Percentiles rank a stretch among this genome's conserved stretches.
Evolutionary conservation across 768 basidiomycete species (phyloP).

Genomic region (Piloderma croceum): DNA sequence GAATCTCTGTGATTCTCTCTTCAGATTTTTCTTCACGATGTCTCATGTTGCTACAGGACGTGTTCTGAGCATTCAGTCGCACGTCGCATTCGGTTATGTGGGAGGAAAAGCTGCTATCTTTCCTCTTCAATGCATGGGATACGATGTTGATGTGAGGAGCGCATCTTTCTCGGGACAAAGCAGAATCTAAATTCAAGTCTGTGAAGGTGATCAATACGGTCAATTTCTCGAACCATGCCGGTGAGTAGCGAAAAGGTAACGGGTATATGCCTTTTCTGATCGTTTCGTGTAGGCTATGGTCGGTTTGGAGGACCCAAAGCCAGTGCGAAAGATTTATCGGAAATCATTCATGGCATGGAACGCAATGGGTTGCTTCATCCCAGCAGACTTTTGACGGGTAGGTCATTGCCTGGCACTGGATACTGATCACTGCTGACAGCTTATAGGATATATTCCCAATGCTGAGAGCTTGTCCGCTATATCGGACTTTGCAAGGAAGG

Average conservation of each 20-base stretch:
- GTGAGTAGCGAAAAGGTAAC: slow-evolving; percentile 34
- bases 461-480: slow-evolving; percentile 73
- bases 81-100: slow-evolving; percentile 91
- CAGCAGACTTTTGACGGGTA: slow-evolving; percentile 75
- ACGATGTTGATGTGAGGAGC: slow-evolving; percentile 88
- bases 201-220: slow-evolving; percentile 81
- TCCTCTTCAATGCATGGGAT: slow-evolving; percentile 81
- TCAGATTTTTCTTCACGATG: too few species aligned
- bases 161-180: too few species aligned
- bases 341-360: slow-evolving; percentile 70
- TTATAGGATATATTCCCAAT: slow-evolving; percentile 78
- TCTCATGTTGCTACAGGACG: slow-evolving; percentile 44
- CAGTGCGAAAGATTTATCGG: slow-evolving; percentile 66
- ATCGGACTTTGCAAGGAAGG: slow-evolving; percentile 50
- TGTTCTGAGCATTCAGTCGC: slow-evolving; percentile 87
- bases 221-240: slow-evolving; percentile 92
- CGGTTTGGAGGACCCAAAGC: slow-evolving; percentile 76
- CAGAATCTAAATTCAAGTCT: slow-evolving; percentile 2
- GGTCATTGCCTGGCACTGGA: not conserved
- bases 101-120: slow-evolving; percentile 80
- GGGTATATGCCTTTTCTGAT: slow-evolving; percentile 2
- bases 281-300: slow-evolving; percentile 70
- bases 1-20: too few species aligned
- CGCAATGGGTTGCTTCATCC: slow-evolving; percentile 70
- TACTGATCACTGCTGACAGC: not conserved